phyloP scores from a whole-genome alignment of 805 yeast species.

The Suhomyces sp. region DNA sequence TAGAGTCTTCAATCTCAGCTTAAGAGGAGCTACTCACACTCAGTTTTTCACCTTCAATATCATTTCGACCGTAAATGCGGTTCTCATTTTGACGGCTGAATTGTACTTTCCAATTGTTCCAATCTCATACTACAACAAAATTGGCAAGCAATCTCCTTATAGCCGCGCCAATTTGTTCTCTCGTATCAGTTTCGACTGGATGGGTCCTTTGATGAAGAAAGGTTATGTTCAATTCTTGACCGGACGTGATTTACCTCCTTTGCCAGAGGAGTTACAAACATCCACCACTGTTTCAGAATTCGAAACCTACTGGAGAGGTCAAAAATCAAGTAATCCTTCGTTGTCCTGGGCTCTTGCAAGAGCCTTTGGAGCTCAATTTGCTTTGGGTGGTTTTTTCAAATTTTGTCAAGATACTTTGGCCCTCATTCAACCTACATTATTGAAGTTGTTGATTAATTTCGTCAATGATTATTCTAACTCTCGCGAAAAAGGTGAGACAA shows the following conservation, averaged over 20 bases:
- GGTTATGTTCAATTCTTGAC: constrained; percentile 63
- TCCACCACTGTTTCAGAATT: constrained; percentile 48
- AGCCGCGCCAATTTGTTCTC: constrained; percentile 63
- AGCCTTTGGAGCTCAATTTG: constrained; percentile 73
- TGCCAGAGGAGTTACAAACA: constrained; percentile 68
- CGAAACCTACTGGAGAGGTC: constrained; percentile 57
- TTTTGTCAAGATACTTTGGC: constrained; percentile 73
- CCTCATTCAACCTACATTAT: constrained; percentile 79
- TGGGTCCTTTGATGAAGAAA: constrained; percentile 75
- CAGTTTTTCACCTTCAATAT: constrained; percentile 36
- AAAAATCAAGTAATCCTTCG: constrained; percentile 47
- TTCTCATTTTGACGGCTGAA: constrained; percentile 47
- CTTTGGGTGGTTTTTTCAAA: constrained; percentile 71
- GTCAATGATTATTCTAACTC: constrained; percentile 39
- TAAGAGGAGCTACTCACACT: constrained; percentile 39
- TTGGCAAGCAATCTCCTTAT: constrained; percentile 34
- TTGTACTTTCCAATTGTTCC: constrained; percentile 33
- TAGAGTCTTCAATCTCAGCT: constrained; percentile 39
- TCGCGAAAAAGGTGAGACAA: constrained; percentile 33
- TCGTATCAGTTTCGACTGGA: constrained; percentile 81
- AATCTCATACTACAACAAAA: constrained; percentile 3
- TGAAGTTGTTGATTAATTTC: constrained; percentile 62
- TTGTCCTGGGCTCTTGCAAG: constrained; percentile 57
- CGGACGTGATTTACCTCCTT: constrained; percentile 70
- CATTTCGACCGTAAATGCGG: constrained; percentile 30